A percentile compares a stretch with the other conserved stretches of the same genome.
phyloP scores from a whole-genome alignment of 352 stramenopile genomes.

The Phytophthora pinifolia region DNA sequence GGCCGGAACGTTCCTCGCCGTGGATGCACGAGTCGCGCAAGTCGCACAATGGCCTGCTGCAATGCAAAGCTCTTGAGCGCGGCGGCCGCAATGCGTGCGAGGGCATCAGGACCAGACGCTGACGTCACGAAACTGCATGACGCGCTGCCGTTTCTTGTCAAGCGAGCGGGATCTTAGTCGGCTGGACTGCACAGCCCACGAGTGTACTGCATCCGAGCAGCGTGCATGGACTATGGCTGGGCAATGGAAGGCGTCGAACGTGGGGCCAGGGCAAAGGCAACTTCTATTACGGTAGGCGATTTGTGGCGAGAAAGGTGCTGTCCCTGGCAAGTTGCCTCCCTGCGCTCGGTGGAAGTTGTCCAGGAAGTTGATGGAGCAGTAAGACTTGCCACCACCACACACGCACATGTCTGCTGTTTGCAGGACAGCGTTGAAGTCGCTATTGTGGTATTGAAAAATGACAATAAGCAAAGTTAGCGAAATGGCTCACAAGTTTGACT shows the following conservation, averaged over 20 bases:
- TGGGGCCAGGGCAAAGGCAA: slow-evolving; percentile 6
- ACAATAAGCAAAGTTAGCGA: too few relatives aligned
- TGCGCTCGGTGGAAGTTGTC: background rate
- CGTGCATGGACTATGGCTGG: background rate
- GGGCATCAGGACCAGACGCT: slow-evolving; percentile 5
- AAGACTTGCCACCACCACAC: background rate
- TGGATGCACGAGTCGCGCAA: background rate
- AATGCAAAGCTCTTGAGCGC: too few relatives aligned
- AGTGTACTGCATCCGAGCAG: too few relatives aligned
- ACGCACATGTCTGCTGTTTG: too few relatives aligned
- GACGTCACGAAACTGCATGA: slow-evolving; percentile 22
- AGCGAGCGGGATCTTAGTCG: slow-evolving; percentile 22
- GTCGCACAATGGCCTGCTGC: slow-evolving; percentile 5
- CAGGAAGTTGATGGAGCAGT: background rate
- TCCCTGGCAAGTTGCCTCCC: background rate
- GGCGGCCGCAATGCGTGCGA: too few relatives aligned
- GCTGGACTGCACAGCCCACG: background rate
- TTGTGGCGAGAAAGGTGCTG: slow-evolving; percentile 20
- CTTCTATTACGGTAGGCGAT: slow-evolving; percentile 17
- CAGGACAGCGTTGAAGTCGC: too few relatives aligned
- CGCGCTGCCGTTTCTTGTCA: slow-evolving; percentile 15
- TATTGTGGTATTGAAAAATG: too few relatives aligned
- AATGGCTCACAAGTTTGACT: background rate
- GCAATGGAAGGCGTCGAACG: slow-evolving; percentile 9
- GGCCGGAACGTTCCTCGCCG: slow-evolving; percentile 5